phyloP scores from a whole-genome alignment of 768 basidiomycete species.

The Scleroderma citrinum region DNA sequence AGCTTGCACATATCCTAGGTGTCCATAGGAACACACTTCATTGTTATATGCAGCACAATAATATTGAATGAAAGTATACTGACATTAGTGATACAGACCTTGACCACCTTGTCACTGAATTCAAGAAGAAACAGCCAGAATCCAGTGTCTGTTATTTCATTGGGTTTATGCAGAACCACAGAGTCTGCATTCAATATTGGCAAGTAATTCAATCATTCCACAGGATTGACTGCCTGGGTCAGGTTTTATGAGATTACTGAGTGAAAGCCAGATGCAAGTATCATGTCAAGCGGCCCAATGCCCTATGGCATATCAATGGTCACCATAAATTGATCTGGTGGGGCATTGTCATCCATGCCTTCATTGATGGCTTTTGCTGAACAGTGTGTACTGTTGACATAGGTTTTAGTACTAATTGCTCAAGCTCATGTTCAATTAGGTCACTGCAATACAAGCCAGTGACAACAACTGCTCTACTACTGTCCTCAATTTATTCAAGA shows the following conservation, averaged over 20 bases:
- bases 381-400: slow-evolving; percentile 11
- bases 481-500: neutral
- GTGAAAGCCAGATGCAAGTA: slow-evolving; percentile 7
- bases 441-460: slow-evolving; percentile 29
- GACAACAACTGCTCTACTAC: slow-evolving; percentile 30
- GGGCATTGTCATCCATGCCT: slow-evolving; percentile 22
- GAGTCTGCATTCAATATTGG: slow-evolving; percentile 20
- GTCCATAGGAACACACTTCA: too few species aligned
- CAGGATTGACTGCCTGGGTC: slow-evolving; percentile 6
- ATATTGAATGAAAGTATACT: too few species aligned
- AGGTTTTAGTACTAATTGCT: too few species aligned
- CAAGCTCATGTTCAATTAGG: slow-evolving; percentile 5
- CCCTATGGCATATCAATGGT: slow-evolving; percentile 21
- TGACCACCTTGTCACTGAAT: too few species aligned
- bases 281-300: slow-evolving; percentile 10
- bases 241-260: neutral
- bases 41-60: too few species aligned
- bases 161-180: slow-evolving; percentile 22
- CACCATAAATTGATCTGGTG: slow-evolving; percentile 26
- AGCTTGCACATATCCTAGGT: too few species aligned
- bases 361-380: slow-evolving; percentile 25
- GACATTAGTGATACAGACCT: too few species aligned
- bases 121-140: slow-evolving; percentile 12
- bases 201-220: slow-evolving; percentile 21
- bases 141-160: slow-evolving; percentile 25